Evolutionary conservation across 2,329 filamentous ascomycete genomes (phyloP), one percentile per base, ranked within the genome.

Genomic region (Hortaea sp.): DNA sequence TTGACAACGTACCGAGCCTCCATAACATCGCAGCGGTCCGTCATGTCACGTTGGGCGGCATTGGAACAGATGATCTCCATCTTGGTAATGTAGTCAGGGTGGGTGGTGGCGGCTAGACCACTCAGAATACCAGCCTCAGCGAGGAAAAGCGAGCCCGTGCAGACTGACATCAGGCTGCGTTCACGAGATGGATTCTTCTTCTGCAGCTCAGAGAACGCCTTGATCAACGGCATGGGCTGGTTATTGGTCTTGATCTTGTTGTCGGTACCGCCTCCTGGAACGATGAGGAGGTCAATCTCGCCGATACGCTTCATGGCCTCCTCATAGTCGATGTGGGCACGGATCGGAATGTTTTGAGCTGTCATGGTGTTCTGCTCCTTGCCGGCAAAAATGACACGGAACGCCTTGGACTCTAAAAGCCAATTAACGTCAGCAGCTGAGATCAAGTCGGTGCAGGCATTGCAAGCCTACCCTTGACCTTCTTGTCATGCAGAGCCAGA

Each of bases 1-100:
- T 94, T 94, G 65, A 94, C 87, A 13, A 94, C 86, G 63, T 92
- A 94, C 61, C 86, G 78, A 61, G 86, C 82, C 61, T 92, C 85
- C 60, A 90, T 77, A 53, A 92, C 84, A 61, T 92, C 85, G 58
- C 85, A 88, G 61, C 85, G 82, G 70, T 88, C 83, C 47, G 79
- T 77, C 55, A 84, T 72, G 64, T 85, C 80, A 52, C 80, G 75
- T 48, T 79, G 78, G 40, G 84, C 78, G 41, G 81, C 79, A 53
- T 86, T 81, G 65, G 84, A 85, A 73, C 84, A 88, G 56, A 88
- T 69, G 58, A 81, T 88, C 73, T 92, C 87, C 61, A 94, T 80
- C 54, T 79, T 83, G 64, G 85, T 88, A 58, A 88, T 76, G 69
- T 74, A 81, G 67, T 92, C 85, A 50, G 85, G 82, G 66, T 92